Base-by-base conservation (phyloP, 2,329 filamentous ascomycete species). In the Huntiella omanensis region DNA sequence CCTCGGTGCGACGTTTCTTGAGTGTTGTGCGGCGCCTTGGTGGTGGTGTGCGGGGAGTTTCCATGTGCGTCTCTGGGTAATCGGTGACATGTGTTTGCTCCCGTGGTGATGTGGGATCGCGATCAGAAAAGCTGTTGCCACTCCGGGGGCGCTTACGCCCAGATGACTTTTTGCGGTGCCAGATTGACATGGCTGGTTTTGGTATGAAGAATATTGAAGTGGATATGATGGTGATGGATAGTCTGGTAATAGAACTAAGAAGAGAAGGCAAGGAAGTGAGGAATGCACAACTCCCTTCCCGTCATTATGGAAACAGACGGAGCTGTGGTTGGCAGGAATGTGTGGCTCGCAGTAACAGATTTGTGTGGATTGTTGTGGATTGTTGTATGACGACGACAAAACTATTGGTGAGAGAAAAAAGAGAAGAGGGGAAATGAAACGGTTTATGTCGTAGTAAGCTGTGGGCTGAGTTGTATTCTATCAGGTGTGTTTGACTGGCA, bases 91-190 rank as follows among this genome's bases (percentile, higher is more conserved):
- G 60, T 61, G 50, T 53, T 57, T 43, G 59, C 22, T 28, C 22
- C 22, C 22, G 54, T 33, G 56, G 48, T 22, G 44, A 43, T n/a
- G 43, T 28, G 12, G 35, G 64, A 58, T 75, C 68, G 56, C 68
- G 61, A 55, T 70, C 70, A 50, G 69, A 63, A 53, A 71, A 62
- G 54, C 69, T 70, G 54, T 69, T 71, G 60, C 74, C 60, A 53
- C 64, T 64, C 50, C 65, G 63, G 52, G 67, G 61, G 57, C 69
- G 67, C 62, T 68, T 75, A 62, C 77, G 77, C 62, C 76, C 78
- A 43, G 42, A 46, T 11, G 50, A 50, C 49, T 51, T 52, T 52
- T 50, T 52, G 33, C 52, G 52, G 44, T 49, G 50, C 52, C 52
- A 53, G 33, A 52, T 47, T 12, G 52, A 49, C 52, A 53, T 53